Conservation (phyloP, 2,329 filamentous ascomycete genomes). For the Clonostachys rhizophaga region DNA sequence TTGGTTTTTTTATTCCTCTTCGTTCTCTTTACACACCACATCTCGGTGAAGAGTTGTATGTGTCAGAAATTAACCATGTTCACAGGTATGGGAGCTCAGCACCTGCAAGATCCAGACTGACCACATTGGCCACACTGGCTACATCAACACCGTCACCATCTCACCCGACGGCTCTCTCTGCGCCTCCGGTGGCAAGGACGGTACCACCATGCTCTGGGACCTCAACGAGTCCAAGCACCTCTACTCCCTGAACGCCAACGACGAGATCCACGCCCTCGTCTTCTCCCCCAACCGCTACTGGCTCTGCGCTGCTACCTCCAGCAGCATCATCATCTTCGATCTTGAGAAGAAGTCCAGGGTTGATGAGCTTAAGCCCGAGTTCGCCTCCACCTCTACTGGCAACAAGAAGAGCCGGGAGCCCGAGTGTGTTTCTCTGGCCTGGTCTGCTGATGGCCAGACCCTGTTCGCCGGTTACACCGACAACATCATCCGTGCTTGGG, state of each 20-base stretch:
- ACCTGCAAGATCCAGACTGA: slow-evolving; percentile 99
- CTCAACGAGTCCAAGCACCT: slow-evolving; percentile 99
- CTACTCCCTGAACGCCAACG: slow-evolving; percentile 98
- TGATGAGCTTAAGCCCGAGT: slow-evolving; percentile 99
- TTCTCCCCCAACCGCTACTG: slow-evolving; percentile 99
- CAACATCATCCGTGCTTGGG: slow-evolving; percentile 98
- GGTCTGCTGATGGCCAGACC: slow-evolving; percentile 97
- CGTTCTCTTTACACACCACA: neutral
- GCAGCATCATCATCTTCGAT: slow-evolving; percentile 99
- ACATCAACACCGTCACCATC: slow-evolving; percentile 99
- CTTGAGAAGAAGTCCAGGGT: slow-evolving; percentile 99
- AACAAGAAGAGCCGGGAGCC: slow-evolving; percentile 99
- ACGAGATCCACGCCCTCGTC: slow-evolving; percentile 99
- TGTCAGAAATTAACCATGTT: neutral
- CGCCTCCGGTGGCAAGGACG: slow-evolving; percentile 98
- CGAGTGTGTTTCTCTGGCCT: slow-evolving; percentile 95
- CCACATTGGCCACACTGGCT: slow-evolving; percentile 99
- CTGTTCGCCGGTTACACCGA: slow-evolving; percentile 99
- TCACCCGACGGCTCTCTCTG: slow-evolving; percentile 98
- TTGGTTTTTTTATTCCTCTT: neutral
- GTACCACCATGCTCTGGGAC: slow-evolving; percentile 99
- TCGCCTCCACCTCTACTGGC: slow-evolving; percentile 76
- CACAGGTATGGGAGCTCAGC: slow-evolving; percentile 96
- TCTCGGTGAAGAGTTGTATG: neutral
- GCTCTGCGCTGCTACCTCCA: slow-evolving; percentile 96